Evolutionary conservation across 805 yeast genomes (phyloP).

Genomic region (Candida ficus): DNA sequence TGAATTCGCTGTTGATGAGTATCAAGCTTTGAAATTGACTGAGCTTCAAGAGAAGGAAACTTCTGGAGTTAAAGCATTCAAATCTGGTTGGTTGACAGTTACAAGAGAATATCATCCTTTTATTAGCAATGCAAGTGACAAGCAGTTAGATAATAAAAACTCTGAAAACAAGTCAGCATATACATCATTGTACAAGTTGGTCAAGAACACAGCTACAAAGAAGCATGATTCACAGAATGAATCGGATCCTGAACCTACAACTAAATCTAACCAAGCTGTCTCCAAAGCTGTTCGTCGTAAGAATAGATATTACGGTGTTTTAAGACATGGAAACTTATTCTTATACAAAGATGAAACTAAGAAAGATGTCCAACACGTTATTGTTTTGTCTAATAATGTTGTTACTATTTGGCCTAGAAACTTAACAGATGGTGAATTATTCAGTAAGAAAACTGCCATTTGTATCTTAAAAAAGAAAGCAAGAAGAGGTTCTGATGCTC

Average conservation of each 20-base stretch:
- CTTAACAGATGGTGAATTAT: constrained; percentile 69
- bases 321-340: constrained; percentile 85
- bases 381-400: constrained; percentile 65
- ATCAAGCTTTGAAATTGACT: constrained; percentile 48
- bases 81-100: constrained; percentile 80
- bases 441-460: constrained; percentile 75
- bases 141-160: constrained; percentile 26
- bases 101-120: constrained; percentile 67
- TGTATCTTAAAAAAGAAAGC: constrained; percentile 54
- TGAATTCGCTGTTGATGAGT: constrained; percentile 22
- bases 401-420: constrained; percentile 84
- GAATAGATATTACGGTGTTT: constrained; percentile 61
- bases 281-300: constrained; percentile 40
- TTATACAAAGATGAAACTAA: constrained; percentile 69
- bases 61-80: constrained; percentile 60
- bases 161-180: constrained; percentile 45
- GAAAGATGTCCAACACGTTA: constrained; percentile 68
- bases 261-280: constrained; percentile 15
- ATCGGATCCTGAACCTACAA: constrained; percentile 2
- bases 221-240: constrained; percentile 6
- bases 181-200: constrained; percentile 54
- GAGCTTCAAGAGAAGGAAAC: constrained; percentile 54
- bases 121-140: constrained; percentile 30
- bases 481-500: constrained; percentile 21
- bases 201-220: constrained; percentile 29